A percentile compares a stretch with the other conserved stretches of the same genome.
Conservation (phyloP, 306 rosid genomes). For the Ormosia emarginata region DNA sequence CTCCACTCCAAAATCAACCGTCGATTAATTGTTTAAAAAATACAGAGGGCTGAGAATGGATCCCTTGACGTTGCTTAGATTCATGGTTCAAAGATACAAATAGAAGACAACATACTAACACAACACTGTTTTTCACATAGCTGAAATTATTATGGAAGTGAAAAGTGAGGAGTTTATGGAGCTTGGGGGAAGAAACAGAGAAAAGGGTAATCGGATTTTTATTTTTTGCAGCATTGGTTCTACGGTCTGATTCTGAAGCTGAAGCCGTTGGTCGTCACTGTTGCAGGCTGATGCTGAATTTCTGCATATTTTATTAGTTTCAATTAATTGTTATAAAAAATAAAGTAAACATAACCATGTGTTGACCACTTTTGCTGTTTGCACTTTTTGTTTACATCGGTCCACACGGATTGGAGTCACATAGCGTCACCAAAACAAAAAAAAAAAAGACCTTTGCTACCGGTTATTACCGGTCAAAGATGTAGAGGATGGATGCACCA, state of each 20-base stretch:
- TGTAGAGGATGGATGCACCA: too few species aligned
- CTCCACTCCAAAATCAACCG: too few species aligned
- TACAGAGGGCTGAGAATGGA: too few species aligned
- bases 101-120: neutral
- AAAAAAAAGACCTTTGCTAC: too few species aligned
- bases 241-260: slow-evolving; percentile 25
- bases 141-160: slow-evolving; percentile 15
- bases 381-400: too few species aligned
- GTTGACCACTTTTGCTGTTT: too few species aligned
- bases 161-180: slow-evolving; percentile 21
- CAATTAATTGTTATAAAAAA: neutral
- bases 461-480: too few species aligned
- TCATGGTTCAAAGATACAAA: slow-evolving; percentile 49
- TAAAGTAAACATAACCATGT: too few species aligned
- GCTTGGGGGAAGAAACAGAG: slow-evolving; percentile 9
- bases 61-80: slow-evolving; percentile 51
- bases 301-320: slow-evolving; percentile 1
- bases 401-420: too few species aligned
- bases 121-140: slow-evolving; percentile 19
- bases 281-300: slow-evolving; percentile 11
- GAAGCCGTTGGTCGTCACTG: neutral
- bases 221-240: neutral
- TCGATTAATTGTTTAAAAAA: too few species aligned
- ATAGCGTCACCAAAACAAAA: too few species aligned
- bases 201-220: slow-evolving; percentile 12